These are phyloP conservation scores for Phyllosticta paracitricarpa DNA, from an alignment of 2,329 filamentous ascomycete species.

Conservation along the genomic window DNA sequence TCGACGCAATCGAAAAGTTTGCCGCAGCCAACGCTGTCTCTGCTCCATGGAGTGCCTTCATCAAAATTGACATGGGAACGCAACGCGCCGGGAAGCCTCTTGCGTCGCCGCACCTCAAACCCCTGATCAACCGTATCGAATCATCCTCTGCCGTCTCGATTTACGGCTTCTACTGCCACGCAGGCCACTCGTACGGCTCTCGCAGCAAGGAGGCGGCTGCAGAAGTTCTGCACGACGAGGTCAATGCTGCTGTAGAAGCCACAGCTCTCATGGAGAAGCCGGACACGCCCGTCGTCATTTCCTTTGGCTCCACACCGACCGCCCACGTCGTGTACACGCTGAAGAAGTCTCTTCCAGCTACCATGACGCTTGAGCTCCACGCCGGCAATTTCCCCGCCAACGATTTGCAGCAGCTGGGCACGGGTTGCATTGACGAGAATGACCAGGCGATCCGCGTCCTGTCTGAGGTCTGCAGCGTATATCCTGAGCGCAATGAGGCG, in stretches of 20 bases:
- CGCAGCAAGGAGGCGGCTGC: neutral
- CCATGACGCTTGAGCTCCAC: conserved; percentile 3
- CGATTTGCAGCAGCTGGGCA: conserved; percentile 10
- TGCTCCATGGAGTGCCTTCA: conserved; percentile 1
- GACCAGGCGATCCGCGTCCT: conserved; percentile 8
- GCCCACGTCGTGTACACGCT: conserved; percentile 9
- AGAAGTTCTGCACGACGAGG: conserved; percentile 2
- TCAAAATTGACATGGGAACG: conserved; percentile 10
- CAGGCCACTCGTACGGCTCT: conserved; percentile 5
- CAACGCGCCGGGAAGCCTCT: conserved; percentile 5
- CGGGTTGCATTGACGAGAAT: neutral
- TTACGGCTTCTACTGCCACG: conserved; percentile 11
- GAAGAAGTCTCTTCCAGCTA: neutral
- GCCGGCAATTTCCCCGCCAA: conserved; percentile 9
- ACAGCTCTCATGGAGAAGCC: neutral
- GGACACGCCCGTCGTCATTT: neutral
- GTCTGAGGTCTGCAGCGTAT: conserved; percentile 8
- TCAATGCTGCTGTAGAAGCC: neutral
- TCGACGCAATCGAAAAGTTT: conserved; percentile 3
- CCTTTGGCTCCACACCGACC: conserved; percentile 7
- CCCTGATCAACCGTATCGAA: neutral
- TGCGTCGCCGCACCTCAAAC: neutral
- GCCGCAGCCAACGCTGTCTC: neutral
- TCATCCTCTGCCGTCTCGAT: conserved; percentile 1
- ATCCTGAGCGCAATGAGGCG: conserved; percentile 7